A percentile compares a stretch with the other conserved stretches of the same genome.
These are phyloP conservation scores for Cercospora sp. DNA, from an alignment of 2,329 filamentous ascomycete genomes.

Conservation along the genomic window DNA sequence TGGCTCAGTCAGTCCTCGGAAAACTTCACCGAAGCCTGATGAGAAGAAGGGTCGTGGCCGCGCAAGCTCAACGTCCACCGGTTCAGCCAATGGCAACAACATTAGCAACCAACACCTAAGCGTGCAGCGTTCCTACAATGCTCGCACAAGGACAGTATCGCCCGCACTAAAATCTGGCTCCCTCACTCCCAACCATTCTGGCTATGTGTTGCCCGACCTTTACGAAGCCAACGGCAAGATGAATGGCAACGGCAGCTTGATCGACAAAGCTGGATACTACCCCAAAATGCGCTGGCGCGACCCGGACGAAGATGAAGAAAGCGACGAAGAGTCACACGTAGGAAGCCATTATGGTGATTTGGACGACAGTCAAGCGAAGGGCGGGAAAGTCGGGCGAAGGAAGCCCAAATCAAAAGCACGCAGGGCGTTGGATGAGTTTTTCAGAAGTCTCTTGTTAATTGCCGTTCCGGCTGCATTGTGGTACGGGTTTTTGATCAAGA, in stretches of 20 bases:
- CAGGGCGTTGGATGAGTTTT: slow-evolving; percentile 26
- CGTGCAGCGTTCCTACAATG: slow-evolving; percentile 35
- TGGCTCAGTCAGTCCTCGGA: slow-evolving; percentile 30
- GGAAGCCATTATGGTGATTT: slow-evolving; percentile 21
- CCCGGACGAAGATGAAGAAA: slow-evolving; percentile 36
- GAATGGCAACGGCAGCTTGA: slow-evolving; percentile 27
- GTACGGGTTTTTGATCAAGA: slow-evolving; percentile 26
- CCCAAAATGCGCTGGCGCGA: slow-evolving; percentile 36
- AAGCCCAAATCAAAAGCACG: slow-evolving; percentile 23
- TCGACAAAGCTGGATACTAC: slow-evolving; percentile 48
- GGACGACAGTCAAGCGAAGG: slow-evolving; percentile 26
- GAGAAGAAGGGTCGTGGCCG: slow-evolving; percentile 34
- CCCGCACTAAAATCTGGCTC: slow-evolving; percentile 38
- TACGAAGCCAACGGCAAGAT: slow-evolving; percentile 32
- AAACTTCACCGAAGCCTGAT: slow-evolving; percentile 20
- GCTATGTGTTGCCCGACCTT: slow-evolving; percentile 19
- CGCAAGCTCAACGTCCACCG: slow-evolving; percentile 39
- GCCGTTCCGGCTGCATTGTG: slow-evolving; percentile 24
- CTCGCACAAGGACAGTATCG: slow-evolving; percentile 43
- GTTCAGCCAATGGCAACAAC: slow-evolving; percentile 25
- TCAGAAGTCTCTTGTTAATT: slow-evolving; percentile 20
- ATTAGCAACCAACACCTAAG: slow-evolving; percentile 29
- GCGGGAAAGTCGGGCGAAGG: slow-evolving; percentile 18
- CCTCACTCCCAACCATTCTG: slow-evolving; percentile 21
- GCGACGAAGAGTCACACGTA: slow-evolving; percentile 30